These are phyloP conservation scores for Wickerhamomyces strasburgensis DNA, from an alignment of 805 yeast genomes.

Conservation along the genomic window DNA sequence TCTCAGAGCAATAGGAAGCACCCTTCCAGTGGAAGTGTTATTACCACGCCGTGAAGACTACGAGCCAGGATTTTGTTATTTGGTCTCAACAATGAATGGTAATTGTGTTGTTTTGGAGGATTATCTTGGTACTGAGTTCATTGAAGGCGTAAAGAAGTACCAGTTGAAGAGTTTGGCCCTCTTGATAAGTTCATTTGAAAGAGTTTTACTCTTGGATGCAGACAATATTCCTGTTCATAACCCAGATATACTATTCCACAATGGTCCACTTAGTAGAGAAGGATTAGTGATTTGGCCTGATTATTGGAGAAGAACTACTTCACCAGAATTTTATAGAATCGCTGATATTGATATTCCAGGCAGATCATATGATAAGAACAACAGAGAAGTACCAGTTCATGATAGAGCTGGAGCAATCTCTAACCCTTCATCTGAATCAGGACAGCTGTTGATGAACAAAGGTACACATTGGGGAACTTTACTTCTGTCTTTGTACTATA, in stretches of 20 bases:
- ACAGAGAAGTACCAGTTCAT: conserved; percentile 48
- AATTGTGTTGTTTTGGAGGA: conserved; percentile 62
- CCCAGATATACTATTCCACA: conserved; percentile 50
- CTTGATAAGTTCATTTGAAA: conserved; percentile 66
- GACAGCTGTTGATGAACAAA: conserved; percentile 59
- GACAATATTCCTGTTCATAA: conserved; percentile 65
- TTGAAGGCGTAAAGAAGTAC: conserved; percentile 56
- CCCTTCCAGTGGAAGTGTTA: conserved; percentile 70
- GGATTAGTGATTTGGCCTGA: conserved; percentile 73
- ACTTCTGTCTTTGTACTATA: conserved; percentile 58
- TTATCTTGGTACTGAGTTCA: conserved; percentile 48
- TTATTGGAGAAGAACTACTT: conserved; percentile 75
- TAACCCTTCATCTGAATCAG: conserved; percentile 65
- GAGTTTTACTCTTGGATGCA: conserved; percentile 67
- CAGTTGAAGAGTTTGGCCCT: conserved; percentile 69
- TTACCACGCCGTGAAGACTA: conserved; percentile 63
- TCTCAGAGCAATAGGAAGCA: conserved; percentile 54
- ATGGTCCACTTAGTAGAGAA: conserved; percentile 44
- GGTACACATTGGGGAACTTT: conserved; percentile 51
- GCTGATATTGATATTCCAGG: conserved; percentile 44
- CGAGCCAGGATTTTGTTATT: conserved; percentile 61
- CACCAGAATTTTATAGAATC: conserved; percentile 62
- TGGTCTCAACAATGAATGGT: conserved; percentile 55
- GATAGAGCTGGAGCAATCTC: conserved; percentile 58
- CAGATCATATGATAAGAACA: too few species aligned